These are phyloP conservation scores for Nitzschia sp. DNA, from an alignment of 108 stramenopile genomes.

Conservation along the genomic window DNA sequence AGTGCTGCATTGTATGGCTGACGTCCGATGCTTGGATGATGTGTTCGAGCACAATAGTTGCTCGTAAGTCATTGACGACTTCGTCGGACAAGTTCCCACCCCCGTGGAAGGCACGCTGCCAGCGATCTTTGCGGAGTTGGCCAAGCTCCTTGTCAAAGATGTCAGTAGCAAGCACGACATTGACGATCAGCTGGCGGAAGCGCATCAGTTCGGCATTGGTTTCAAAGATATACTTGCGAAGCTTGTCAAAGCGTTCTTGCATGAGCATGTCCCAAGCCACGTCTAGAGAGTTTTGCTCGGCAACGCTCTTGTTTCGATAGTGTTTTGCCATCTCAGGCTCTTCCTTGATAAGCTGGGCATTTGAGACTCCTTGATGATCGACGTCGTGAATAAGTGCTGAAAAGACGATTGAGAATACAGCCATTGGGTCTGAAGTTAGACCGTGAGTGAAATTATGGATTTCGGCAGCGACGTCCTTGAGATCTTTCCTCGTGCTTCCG, in stretches of 20 bases:
- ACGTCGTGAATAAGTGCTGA: constrained; percentile 7
- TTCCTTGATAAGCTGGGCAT: background rate
- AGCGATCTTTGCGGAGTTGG: constrained; percentile 3
- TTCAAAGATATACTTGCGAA: constrained; percentile 24
- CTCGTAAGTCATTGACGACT: constrained; percentile 3
- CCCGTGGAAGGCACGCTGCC: too few species aligned
- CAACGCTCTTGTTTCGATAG: too few species aligned
- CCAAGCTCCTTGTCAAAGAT: constrained; percentile 25
- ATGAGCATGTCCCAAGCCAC: constrained; percentile 27
- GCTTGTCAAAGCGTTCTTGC: constrained; percentile 25
- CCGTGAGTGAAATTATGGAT: constrained; percentile 13
- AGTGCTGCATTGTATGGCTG: constrained; percentile 11
- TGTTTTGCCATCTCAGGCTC: background rate
- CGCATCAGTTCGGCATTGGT: constrained; percentile 15
- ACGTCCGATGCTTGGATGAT: constrained; percentile 11
- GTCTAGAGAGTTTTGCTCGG: constrained; percentile 6
- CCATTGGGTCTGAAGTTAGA: constrained; percentile 22
- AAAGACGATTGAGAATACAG: constrained; percentile 20
- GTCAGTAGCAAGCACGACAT: constrained; percentile 33
- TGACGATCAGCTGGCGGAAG: too few species aligned
- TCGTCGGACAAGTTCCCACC: background rate
- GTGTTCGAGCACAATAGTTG: constrained; percentile 5
- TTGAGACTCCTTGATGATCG: constrained; percentile 9
- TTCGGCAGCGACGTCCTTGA: background rate
- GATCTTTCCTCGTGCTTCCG: background rate